Evolutionary conservation across 192 early-diverging fungal species (phyloP), one percentile per base, ranked within the genome.

Genomic region (Dimargaris xerosporica): DNA sequence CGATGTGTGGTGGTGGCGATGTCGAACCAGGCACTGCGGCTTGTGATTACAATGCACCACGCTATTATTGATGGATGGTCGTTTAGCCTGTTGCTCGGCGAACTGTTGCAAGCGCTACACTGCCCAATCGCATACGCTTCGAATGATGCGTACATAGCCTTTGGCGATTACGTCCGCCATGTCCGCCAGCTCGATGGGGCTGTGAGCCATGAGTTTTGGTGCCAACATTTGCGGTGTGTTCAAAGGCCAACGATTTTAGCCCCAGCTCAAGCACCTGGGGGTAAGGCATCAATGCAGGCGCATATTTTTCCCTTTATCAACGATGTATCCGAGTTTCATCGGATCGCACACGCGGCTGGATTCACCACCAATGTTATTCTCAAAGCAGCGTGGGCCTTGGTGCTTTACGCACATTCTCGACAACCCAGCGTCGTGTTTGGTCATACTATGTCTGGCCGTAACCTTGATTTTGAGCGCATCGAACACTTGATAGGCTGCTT

Each of bases 351-450:
- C 1, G 23, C 50, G 10, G 23, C 21, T n/a, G 50, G 50, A 1
- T 11, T 52, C 19, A 26, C 50, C 50, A 21, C 28, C 23, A 26
- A 52, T 28, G 50, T 28, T 11, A 21, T 52, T 52, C 23, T 28
- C 23, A 52, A 52, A 52, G 28, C 50, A 2, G 50, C 50, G 50
- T 52, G 50, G 50, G 50, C 50, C 19, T n/a, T 52, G 50, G 10
- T 28, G 11, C 19, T 52, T 7, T 52, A 21, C 9, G 50, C 28
- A 52, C 28, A 52, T 28, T 19, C 50, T 52, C 23, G 19, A n/a
- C 23, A 26, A 11, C 21, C 50, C 0, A 28, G 28, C 28, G 28
- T 52, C 0, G 50, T 52, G 19, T 52, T 52, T n/a, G 50, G 50
- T 19, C 21, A 28, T 52, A 52, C 50, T 1, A 28, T 52, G 19